A percentile compares a stretch with the other conserved stretches of the same genome.
phyloP scores from a whole-genome alignment of 2,329 filamentous ascomycete species.

The Emmonsiellopsis sp. region DNA sequence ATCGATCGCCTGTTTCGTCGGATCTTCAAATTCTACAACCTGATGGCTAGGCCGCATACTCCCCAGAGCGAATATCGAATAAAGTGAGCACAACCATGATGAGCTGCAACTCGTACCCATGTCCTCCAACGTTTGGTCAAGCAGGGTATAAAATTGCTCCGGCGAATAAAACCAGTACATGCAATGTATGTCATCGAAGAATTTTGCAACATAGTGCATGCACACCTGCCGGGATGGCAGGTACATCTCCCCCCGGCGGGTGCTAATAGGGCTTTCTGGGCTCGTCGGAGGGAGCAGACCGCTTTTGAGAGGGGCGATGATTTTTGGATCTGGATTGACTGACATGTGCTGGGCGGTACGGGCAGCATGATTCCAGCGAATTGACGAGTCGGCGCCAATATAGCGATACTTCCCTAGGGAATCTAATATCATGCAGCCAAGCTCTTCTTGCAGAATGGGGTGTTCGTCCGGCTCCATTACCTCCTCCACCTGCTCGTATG shows the following conservation, averaged over 20 bases:
- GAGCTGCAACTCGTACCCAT: background rate
- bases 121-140: background rate
- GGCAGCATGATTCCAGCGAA: background rate
- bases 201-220: background rate
- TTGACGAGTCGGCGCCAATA: background rate
- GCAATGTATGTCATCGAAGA: background rate
- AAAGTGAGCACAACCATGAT: background rate
- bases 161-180: background rate
- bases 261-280: background rate
- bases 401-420: background rate
- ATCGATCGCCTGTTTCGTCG: background rate
- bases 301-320: background rate
- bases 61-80: background rate
- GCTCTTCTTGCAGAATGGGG: background rate
- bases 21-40: background rate
- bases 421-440: background rate
- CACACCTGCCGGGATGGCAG: background rate
- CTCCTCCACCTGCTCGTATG: background rate
- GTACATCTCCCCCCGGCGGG: background rate
- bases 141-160: background rate
- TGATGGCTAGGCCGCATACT: background rate
- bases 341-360: background rate
- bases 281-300: background rate
- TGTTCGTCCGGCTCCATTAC: background rate
- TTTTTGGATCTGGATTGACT: background rate